Evolutionary conservation across 2,329 filamentous ascomycete genomes (phyloP).

Genomic region (Colletotrichum liaoningense): DNA sequence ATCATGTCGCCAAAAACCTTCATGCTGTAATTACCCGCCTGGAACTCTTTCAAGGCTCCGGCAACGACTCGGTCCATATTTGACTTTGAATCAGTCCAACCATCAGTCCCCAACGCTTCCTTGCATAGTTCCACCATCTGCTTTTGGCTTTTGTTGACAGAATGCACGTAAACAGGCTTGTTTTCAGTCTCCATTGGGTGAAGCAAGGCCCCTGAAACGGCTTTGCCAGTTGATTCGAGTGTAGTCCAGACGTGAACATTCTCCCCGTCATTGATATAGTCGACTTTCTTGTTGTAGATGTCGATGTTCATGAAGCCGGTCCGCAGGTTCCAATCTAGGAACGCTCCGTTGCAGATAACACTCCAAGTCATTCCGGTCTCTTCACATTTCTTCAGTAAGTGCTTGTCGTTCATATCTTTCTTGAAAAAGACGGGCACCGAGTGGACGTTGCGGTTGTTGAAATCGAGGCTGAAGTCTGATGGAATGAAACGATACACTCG

Average conservation of each 20-base stretch:
- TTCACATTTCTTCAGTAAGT: conserved; percentile 11
- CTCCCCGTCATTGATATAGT: conserved; percentile 40
- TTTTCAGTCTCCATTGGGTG: conserved; percentile 43
- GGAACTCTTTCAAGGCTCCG: conserved; percentile 30
- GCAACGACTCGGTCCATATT: conserved; percentile 35
- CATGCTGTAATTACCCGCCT: conserved; percentile 35
- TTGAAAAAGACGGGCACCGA: conserved; percentile 36
- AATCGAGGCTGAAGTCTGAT: conserved; percentile 63
- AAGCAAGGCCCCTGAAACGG: conserved; percentile 40
- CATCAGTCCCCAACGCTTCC: conserved; percentile 31
- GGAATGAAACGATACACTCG: conserved; percentile 72
- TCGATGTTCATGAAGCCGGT: conserved; percentile 40
- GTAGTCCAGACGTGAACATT: conserved; percentile 39
- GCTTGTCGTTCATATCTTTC: conserved; percentile 34
- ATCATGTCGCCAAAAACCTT: conserved; percentile 35
- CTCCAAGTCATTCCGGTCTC: conserved; percentile 41
- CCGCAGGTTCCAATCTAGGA: conserved; percentile 43
- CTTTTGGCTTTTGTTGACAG: conserved; percentile 37
- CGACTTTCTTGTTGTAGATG: conserved; percentile 37
- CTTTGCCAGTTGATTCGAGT: conserved; percentile 40
- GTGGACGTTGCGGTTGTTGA: conserved; percentile 37
- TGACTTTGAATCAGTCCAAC: conserved; percentile 34
- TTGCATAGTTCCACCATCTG: conserved; percentile 38
- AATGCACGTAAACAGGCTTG: conserved; percentile 39
- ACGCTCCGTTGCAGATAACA: conserved; percentile 42